Evolutionary conservation across 129 eudicot genomes (phyloP).

Genomic region (Cynara cardunculus): DNA sequence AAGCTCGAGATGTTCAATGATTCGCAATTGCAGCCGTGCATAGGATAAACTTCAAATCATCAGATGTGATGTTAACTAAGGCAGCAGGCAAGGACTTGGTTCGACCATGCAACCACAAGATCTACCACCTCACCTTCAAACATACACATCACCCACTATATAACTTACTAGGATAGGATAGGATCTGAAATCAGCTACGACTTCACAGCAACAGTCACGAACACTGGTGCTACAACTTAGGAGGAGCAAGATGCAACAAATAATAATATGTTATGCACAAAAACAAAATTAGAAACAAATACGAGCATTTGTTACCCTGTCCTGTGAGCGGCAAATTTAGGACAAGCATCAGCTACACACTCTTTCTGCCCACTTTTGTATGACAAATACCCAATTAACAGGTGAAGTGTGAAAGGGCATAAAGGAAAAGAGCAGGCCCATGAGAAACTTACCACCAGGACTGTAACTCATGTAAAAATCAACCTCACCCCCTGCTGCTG

Average conservation of each 20-base stretch:
- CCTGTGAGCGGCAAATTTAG: background rate
- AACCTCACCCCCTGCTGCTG: slow-evolving; percentile 12
- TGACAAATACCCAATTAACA: slow-evolving; percentile 13
- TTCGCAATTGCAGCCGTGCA: background rate
- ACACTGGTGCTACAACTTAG: slow-evolving; percentile 15
- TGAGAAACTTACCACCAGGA: slow-evolving; percentile 26
- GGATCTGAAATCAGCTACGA: slow-evolving; percentile 10
- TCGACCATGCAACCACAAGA: background rate
- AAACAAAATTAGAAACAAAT: background rate
- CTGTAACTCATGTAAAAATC: background rate
- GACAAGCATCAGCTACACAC: slow-evolving; percentile 10
- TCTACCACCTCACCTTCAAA: background rate
- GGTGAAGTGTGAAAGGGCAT: background rate
- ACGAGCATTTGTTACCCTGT: slow-evolving; percentile 16
- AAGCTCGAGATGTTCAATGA: background rate
- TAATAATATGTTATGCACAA: background rate
- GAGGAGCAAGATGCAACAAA: slow-evolving; percentile 5
- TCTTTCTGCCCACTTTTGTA: slow-evolving; percentile 9
- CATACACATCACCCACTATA: background rate
- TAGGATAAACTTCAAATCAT: background rate
- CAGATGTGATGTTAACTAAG: background rate
- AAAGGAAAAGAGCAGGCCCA: background rate
- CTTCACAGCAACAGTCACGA: slow-evolving; percentile 28
- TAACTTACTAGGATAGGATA: background rate
- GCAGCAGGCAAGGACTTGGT: background rate